Percentiles rank a stretch among this genome's conserved stretches.
Evolutionary conservation across 2,329 filamentous ascomycete genomes (phyloP).

Genomic region (Apiospora marii): DNA sequence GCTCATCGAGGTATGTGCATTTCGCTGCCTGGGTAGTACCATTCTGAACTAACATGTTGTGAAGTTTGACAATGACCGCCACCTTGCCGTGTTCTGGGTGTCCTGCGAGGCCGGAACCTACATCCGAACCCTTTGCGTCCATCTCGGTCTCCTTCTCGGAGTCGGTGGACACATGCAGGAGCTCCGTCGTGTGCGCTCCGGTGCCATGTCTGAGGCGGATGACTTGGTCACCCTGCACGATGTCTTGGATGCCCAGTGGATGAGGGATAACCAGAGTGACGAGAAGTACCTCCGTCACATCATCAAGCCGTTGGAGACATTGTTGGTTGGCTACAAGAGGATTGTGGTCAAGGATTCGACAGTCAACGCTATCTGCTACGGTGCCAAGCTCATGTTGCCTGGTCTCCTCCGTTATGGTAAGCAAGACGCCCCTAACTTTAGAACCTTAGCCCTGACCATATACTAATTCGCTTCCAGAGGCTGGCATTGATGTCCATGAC

Average conservation of each 20-base stretch:
- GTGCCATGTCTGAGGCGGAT: slow-evolving; percentile 92
- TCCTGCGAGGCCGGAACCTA: slow-evolving; percentile 99
- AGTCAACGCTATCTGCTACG: slow-evolving; percentile 97
- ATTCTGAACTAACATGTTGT: neutral
- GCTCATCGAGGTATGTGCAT: slow-evolving; percentile 69
- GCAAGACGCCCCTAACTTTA: slow-evolving; percentile 40
- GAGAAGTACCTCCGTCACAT: slow-evolving; percentile 91
- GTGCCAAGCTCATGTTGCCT: slow-evolving; percentile 98
- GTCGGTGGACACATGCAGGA: slow-evolving; percentile 99
- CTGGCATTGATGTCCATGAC: slow-evolving; percentile 91
- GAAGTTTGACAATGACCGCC: slow-evolving; percentile 92
- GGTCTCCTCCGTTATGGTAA: slow-evolving; percentile 89
- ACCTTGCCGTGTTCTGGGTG: slow-evolving; percentile 98
- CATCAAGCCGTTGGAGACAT: slow-evolving; percentile 90
- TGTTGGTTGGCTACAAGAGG: slow-evolving; percentile 93
- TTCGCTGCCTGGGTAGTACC: too few relatives aligned
- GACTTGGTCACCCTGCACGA: slow-evolving; percentile 94
- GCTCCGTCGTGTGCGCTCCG: slow-evolving; percentile 89
- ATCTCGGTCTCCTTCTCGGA: slow-evolving; percentile 77
- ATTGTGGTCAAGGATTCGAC: slow-evolving; percentile 97
- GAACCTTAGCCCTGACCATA: slow-evolving; percentile 24
- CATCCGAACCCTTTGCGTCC: slow-evolving; percentile 97
- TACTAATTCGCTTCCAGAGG: slow-evolving; percentile 61
- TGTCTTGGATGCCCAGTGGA: slow-evolving; percentile 92
- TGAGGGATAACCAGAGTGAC: slow-evolving; percentile 93